Percentiles rank a stretch among this genome's conserved stretches.
These are phyloP conservation scores for Triticum timopheevii DNA, from an alignment of 176 grass and related monocot species.

Conservation along the genomic window DNA sequence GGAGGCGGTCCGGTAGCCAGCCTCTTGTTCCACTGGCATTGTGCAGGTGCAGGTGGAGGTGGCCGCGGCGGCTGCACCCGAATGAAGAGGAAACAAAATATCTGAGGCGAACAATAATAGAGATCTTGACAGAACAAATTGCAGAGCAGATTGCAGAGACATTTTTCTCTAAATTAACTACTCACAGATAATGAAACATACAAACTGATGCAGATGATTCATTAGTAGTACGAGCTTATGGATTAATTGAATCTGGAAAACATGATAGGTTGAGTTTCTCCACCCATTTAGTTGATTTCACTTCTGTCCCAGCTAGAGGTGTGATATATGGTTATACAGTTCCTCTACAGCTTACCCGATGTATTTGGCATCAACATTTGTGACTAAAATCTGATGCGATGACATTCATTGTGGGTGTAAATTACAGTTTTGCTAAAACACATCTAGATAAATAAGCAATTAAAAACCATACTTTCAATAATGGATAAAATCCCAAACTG, in stretches of 20 bases:
- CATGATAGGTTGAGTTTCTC: background rate
- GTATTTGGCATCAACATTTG: background rate
- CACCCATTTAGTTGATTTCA: too few species aligned
- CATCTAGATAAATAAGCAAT: too few species aligned
- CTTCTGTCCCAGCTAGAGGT: background rate
- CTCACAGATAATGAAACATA: background rate
- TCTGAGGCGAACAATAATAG: background rate
- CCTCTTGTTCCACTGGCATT: background rate
- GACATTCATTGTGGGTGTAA: background rate
- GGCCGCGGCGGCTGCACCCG: background rate
- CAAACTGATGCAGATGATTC: background rate
- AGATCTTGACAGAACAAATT: background rate
- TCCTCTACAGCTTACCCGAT: background rate
- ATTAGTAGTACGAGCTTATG: background rate
- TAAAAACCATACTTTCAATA: background rate
- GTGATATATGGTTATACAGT: background rate
- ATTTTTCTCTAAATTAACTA: background rate
- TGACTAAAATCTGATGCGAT: background rate
- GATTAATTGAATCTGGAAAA: background rate
- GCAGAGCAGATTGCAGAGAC: background rate
- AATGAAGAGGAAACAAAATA: background rate
- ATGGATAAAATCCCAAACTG: background rate
- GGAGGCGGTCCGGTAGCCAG: background rate
- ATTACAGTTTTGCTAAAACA: too few species aligned
- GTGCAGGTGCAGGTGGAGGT: background rate